These are phyloP conservation scores for Phellinidium pouzarii DNA, from an alignment of 1,284 basidiomycete species.

Conservation along the genomic window DNA sequence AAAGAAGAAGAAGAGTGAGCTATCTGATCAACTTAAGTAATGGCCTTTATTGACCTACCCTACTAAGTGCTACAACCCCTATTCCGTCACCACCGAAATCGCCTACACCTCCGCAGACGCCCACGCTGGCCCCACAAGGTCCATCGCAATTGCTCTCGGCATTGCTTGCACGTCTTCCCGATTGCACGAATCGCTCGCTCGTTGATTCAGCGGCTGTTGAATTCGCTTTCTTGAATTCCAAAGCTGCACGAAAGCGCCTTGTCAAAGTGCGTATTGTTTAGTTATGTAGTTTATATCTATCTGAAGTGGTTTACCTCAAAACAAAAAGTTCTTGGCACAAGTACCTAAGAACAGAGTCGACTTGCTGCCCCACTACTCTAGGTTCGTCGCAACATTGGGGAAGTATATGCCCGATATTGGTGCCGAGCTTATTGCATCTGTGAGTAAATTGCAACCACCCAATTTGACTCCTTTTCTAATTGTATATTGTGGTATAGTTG, in stretches of 20 bases:
- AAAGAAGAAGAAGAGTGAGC: slow-evolving; percentile 41
- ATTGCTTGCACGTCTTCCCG: slow-evolving; percentile 87
- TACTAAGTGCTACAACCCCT: slow-evolving; percentile 46
- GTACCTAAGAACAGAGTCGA: slow-evolving; percentile 88
- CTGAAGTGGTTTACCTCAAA: neutral
- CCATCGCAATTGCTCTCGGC: slow-evolving; percentile 90
- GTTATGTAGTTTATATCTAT: neutral
- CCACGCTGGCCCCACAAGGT: slow-evolving; percentile 71
- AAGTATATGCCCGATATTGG: slow-evolving; percentile 94
- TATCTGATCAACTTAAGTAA: neutral
- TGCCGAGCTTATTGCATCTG: slow-evolving; percentile 70
- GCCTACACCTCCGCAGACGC: slow-evolving; percentile 53
- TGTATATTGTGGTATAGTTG: slow-evolving; percentile 46
- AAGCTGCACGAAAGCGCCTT: slow-evolving; percentile 86
- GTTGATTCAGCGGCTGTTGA: slow-evolving; percentile 95
- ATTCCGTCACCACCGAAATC: slow-evolving; percentile 61
- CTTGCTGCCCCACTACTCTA: slow-evolving; percentile 88
- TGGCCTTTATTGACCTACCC: slow-evolving; percentile 10
- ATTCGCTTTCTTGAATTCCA: slow-evolving; percentile 94
- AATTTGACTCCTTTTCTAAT: neutral
- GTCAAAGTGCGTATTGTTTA: slow-evolving; percentile 54
- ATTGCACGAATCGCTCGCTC: slow-evolving; percentile 86
- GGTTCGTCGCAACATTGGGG: slow-evolving; percentile 83
- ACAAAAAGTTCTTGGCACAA: slow-evolving; percentile 68
- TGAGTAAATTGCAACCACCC: slow-evolving; percentile 38